Evolutionary conservation across 2,329 filamentous ascomycete species (phyloP).

Genomic region (Trichoderma arundinaceum): DNA sequence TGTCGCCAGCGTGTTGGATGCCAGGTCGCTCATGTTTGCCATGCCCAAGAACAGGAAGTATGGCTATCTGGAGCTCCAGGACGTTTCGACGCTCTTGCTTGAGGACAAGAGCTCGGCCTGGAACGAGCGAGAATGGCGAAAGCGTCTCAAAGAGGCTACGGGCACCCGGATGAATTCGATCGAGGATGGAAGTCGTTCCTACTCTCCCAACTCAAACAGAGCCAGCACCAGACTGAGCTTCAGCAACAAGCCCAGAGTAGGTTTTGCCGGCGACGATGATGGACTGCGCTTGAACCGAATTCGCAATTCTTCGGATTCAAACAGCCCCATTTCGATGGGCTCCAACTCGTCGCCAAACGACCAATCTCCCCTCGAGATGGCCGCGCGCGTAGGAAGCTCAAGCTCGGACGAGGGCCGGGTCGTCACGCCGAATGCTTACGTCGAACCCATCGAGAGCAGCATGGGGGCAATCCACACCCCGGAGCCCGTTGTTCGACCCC

Average conservation of each 20-base stretch:
- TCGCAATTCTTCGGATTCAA: slow-evolving; percentile 57
- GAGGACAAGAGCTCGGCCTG: slow-evolving; percentile 71
- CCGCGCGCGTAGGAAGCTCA: slow-evolving; percentile 51
- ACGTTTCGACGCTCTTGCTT: slow-evolving; percentile 80
- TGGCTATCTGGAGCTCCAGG: slow-evolving; percentile 87
- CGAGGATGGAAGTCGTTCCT: slow-evolving; percentile 55
- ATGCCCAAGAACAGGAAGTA: slow-evolving; percentile 89
- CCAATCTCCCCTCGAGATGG: slow-evolving; percentile 47
- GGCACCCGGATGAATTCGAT: slow-evolving; percentile 74
- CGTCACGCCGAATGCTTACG: slow-evolving; percentile 46
- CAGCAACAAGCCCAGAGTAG: slow-evolving; percentile 49
- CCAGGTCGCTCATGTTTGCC: slow-evolving; percentile 94
- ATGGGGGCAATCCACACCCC: slow-evolving; percentile 67
- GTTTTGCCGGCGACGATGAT: slow-evolving; percentile 66
- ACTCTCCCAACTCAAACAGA: slow-evolving; percentile 62
- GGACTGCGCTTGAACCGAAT: slow-evolving; percentile 48
- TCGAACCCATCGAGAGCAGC: slow-evolving; percentile 47
- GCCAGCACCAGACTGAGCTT: slow-evolving; percentile 64
- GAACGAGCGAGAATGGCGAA: slow-evolving; percentile 89
- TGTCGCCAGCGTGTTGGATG: slow-evolving; percentile 84
- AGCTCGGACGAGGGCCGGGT: slow-evolving; percentile 63
- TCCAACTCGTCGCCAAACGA: slow-evolving; percentile 44
- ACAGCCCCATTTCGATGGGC: slow-evolving; percentile 39
- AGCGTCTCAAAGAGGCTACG: slow-evolving; percentile 85
- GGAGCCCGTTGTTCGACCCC: slow-evolving; percentile 77